Conservation (phyloP, 257 asterid genomes). For the Solanum acaule region DNA sequence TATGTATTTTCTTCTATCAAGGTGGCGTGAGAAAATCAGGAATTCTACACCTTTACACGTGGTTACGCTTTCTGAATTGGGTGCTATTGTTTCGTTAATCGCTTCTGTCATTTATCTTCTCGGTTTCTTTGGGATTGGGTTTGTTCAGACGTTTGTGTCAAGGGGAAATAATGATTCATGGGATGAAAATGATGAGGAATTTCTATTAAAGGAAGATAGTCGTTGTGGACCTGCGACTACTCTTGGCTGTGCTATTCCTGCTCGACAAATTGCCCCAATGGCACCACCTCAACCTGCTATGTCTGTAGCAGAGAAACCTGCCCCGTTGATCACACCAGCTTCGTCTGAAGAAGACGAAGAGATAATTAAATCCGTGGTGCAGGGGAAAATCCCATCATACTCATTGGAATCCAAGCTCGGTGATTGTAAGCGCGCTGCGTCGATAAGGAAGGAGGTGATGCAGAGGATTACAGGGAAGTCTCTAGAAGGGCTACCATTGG, state of each 20-base stretch:
- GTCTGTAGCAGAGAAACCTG: slow-evolving; percentile 5
- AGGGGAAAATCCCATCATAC: slow-evolving; percentile 19
- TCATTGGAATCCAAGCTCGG: slow-evolving; percentile 45
- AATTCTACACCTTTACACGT: slow-evolving; percentile 1
- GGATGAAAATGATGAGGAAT: background rate
- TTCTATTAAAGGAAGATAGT: slow-evolving; percentile 17
- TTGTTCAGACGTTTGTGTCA: background rate
- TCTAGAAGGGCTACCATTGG: slow-evolving; percentile 42
- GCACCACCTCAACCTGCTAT: slow-evolving; percentile 8
- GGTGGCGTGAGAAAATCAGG: slow-evolving; percentile 6
- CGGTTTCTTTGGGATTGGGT: slow-evolving; percentile 2
- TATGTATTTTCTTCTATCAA: background rate
- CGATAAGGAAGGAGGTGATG: slow-evolving; percentile 34
- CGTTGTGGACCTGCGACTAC: slow-evolving; percentile 10
- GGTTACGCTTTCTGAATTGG: slow-evolving; percentile 1
- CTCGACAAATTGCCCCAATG: background rate
- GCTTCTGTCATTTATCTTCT: background rate
- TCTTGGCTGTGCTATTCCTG: slow-evolving; percentile 22
- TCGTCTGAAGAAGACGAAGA: no score
- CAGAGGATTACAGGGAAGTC: slow-evolving; percentile 45
- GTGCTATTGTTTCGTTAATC: background rate
- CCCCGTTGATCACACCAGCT: slow-evolving; percentile 1
- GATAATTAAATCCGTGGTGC: no score
- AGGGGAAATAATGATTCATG: background rate
- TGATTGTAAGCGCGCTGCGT: slow-evolving; percentile 37